Evolutionary conservation across 805 yeast genomes (phyloP).

Genomic region (Monosporozyma unispora): DNA sequence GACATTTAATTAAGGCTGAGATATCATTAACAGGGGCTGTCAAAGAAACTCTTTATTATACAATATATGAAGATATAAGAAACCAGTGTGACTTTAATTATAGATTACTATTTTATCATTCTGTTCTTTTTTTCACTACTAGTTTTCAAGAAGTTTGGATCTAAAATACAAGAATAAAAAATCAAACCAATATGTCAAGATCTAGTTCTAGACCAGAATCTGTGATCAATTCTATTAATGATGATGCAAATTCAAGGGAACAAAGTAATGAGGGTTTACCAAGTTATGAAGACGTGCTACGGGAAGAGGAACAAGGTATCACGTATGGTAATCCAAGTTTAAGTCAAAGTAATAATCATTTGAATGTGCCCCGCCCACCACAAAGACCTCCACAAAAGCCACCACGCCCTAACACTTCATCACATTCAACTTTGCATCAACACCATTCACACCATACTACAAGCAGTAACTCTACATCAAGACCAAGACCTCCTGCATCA

Average conservation of each 20-base stretch:
- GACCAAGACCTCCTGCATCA: conserved; percentile 8
- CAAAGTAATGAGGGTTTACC: conserved; percentile 31
- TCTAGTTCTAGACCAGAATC: background rate
- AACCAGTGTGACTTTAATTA: no score
- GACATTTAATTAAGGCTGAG: background rate
- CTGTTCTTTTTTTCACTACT: background rate
- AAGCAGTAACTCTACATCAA: background rate
- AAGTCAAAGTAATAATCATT: background rate
- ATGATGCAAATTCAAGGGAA: background rate
- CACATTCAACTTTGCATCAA: background rate
- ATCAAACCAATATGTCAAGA: conserved; percentile 1
- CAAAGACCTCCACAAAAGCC: conserved; percentile 3
- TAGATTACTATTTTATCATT: background rate
- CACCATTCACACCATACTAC: conserved; percentile 1
- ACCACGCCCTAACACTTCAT: background rate
- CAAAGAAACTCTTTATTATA: no score
- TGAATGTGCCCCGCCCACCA: conserved; percentile 6
- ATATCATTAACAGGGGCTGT: background rate
- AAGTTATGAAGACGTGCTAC: conserved; percentile 39
- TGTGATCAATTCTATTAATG: background rate
- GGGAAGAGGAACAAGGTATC: conserved; percentile 9
- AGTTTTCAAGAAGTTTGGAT: background rate
- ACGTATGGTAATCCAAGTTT: conserved; percentile 5
- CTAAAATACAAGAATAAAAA: no score
- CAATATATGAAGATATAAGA: no score